Percentiles rank a stretch among this genome's conserved stretches.
Conservation (phyloP, 148 eudicot genomes). For the Camellia japonica region DNA sequence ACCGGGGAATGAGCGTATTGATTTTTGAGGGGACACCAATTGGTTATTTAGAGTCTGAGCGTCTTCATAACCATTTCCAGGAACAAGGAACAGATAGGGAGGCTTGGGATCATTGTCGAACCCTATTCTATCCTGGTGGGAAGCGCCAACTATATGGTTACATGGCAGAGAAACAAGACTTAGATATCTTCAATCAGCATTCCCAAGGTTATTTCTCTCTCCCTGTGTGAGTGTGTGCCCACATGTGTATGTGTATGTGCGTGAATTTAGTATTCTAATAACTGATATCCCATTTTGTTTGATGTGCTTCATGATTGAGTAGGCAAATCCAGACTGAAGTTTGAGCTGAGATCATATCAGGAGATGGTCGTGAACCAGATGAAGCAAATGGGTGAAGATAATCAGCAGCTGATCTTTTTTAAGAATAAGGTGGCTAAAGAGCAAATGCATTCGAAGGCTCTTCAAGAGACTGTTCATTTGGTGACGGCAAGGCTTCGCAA, state of each 20-base stretch:
- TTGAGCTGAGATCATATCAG: conserved; percentile 55
- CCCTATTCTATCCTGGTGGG: conserved; percentile 54
- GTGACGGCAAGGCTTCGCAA: conserved; percentile 51
- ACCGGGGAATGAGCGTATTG: conserved; percentile 64
- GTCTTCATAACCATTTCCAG: conserved; percentile 52
- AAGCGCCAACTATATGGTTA: conserved; percentile 69
- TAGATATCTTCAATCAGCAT: conserved; percentile 63
- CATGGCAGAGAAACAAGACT: conserved; percentile 58
- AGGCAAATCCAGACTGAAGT: conserved; percentile 69
- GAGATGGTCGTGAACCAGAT: conserved; percentile 59
- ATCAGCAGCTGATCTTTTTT: conserved; percentile 54
- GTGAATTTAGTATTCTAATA: neutral
- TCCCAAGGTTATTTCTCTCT: conserved; percentile 39
- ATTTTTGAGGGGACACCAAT: conserved; percentile 65
- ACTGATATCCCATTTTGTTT: neutral
- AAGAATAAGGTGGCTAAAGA: conserved; percentile 55
- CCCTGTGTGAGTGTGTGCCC: too few relatives aligned
- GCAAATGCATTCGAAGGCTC: conserved; percentile 42
- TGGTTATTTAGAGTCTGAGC: conserved; percentile 71
- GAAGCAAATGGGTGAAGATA: conserved; percentile 78
- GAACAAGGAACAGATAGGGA: conserved; percentile 49
- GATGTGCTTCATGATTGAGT: conserved; percentile 15
- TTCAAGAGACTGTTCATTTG: conserved; percentile 42
- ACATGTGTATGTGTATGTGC: too few relatives aligned
- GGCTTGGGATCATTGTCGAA: conserved; percentile 49